phyloP scores from a whole-genome alignment of 257 asterid species.

The Gynochthodes officinalis region DNA sequence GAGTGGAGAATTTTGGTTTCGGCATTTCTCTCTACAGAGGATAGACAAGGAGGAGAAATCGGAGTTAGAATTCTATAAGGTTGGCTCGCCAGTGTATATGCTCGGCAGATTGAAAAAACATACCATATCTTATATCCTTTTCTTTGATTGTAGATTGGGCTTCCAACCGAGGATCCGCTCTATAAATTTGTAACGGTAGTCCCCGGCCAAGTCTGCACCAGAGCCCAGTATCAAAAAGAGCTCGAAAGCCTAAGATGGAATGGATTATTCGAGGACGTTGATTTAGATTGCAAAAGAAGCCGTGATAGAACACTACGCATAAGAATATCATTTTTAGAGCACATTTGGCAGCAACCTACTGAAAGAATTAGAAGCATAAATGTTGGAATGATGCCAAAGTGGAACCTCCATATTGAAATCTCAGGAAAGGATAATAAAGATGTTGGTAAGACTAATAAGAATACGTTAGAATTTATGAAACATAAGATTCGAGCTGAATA shows the following conservation, averaged over 20 bases:
- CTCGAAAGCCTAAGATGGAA: constrained; percentile 73
- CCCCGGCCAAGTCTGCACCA: constrained; percentile 78
- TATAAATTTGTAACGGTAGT: constrained; percentile 76
- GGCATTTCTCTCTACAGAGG: constrained; percentile 41
- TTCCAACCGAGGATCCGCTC: constrained; percentile 66
- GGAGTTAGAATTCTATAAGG: constrained; percentile 57
- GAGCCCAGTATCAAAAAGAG: constrained; percentile 75
- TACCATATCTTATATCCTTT: constrained; percentile 67
- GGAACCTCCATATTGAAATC: constrained; percentile 64
- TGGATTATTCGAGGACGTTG: constrained; percentile 89
- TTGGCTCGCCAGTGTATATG: constrained; percentile 77
- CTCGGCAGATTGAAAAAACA: constrained; percentile 80
- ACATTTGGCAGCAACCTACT: constrained; percentile 71
- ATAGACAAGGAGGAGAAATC: constrained; percentile 71
- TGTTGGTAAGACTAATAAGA: constrained; percentile 81
- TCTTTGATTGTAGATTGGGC: constrained; percentile 58
- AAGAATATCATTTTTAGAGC: constrained; percentile 71
- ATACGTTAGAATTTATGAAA: constrained; percentile 28
- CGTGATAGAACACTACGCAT: constrained; percentile 73
- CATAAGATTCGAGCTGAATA: constrained; percentile 59
- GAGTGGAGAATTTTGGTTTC: constrained; percentile 54
- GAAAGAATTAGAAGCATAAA: constrained; percentile 77
- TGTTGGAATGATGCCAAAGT: constrained; percentile 74
- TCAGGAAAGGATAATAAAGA: constrained; percentile 26
- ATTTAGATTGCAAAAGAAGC: constrained; percentile 68